phyloP scores from a whole-genome alignment of 75 land plant genomes.

The Pinus tabuliformis region DNA sequence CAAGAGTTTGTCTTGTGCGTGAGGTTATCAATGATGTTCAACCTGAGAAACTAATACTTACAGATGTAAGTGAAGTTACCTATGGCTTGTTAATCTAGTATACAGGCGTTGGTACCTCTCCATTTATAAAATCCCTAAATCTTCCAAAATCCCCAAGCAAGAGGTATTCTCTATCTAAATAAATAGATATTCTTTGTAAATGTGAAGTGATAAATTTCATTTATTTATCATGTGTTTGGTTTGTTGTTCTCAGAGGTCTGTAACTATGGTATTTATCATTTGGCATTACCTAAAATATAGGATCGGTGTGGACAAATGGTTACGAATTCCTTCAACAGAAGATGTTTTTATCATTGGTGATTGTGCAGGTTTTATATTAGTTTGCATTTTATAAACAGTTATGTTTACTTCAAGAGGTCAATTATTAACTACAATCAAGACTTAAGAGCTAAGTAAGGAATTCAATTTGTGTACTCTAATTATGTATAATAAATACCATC shows the following conservation, averaged over 20 bases:
- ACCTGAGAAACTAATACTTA: conserved; percentile 39
- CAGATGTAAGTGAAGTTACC: conserved; percentile 44
- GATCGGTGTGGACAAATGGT: conserved; percentile 42
- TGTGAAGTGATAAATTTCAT: not conserved
- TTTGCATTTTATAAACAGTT: not conserved
- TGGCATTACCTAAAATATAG: conserved; percentile 7
- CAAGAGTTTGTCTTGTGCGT: conserved; percentile 33
- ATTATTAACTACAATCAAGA: not conserved
- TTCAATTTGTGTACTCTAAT: not conserved
- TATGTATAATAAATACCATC: not conserved
- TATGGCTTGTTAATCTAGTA: conserved; percentile 55
- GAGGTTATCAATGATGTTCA: conserved; percentile 44
- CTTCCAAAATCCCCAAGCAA: conserved; percentile 41
- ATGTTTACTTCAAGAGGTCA: not conserved
- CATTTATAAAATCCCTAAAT: conserved; percentile 30
- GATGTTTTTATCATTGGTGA: conserved; percentile 55
- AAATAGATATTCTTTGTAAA: not conserved
- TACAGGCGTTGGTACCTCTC: conserved; percentile 49
- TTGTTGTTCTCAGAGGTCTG: not conserved
- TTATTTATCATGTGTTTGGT: not conserved
- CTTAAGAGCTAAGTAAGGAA: not conserved
- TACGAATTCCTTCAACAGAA: conserved; percentile 28
- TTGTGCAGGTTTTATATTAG: conserved; percentile 33
- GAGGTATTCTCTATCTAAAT: conserved; percentile 13
- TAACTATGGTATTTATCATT: not conserved